Conservation (phyloP, 2,329 filamentous ascomycete genomes). For the Apiospora kogelbergensis region DNA sequence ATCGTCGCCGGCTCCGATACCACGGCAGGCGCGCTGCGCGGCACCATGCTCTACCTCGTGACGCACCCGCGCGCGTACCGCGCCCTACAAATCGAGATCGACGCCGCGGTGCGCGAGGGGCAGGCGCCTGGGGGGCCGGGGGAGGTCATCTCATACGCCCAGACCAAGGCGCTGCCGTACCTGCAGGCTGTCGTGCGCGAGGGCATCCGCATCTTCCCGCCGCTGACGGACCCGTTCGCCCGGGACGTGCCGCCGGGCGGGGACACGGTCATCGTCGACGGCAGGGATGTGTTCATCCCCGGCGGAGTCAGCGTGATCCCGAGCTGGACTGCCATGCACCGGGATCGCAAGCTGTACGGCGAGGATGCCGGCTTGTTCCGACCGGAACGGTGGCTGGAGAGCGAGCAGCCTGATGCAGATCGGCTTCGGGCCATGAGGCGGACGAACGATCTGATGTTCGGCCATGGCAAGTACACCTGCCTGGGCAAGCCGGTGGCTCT, state of each 20-base stretch:
- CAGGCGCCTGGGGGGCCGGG: constrained; percentile 26
- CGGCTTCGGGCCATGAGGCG: constrained; percentile 26
- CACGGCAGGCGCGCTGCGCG: constrained; percentile 49
- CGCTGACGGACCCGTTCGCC: constrained; percentile 12
- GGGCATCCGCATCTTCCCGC: constrained; percentile 14
- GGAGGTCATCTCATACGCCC: constrained; percentile 21
- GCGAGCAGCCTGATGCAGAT: constrained; percentile 14
- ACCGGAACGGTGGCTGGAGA: constrained; percentile 15
- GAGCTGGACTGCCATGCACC: constrained; percentile 12
- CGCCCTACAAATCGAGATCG: constrained; percentile 46
- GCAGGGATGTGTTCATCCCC: constrained; percentile 12
- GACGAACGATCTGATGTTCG: constrained; percentile 37
- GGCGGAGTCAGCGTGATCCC: constrained; percentile 12
- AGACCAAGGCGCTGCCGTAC: background rate
- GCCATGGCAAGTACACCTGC: constrained; percentile 36
- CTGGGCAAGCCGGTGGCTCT: constrained; percentile 39
- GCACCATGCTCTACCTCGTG: constrained; percentile 48
- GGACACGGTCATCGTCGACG: constrained; percentile 12
- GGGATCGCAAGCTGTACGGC: constrained; percentile 12
- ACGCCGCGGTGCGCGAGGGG: constrained; percentile 27
- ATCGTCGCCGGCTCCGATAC: constrained; percentile 45
- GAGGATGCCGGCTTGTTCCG: constrained; percentile 14
- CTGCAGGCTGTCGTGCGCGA: constrained; percentile 16
- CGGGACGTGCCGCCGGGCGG: constrained; percentile 13
- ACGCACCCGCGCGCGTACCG: constrained; percentile 43